A percentile compares a stretch with the other conserved stretches of the same genome.
Conservation (phyloP, 1,139 yeast species). For the Magnusiomyces tetraspermus region DNA sequence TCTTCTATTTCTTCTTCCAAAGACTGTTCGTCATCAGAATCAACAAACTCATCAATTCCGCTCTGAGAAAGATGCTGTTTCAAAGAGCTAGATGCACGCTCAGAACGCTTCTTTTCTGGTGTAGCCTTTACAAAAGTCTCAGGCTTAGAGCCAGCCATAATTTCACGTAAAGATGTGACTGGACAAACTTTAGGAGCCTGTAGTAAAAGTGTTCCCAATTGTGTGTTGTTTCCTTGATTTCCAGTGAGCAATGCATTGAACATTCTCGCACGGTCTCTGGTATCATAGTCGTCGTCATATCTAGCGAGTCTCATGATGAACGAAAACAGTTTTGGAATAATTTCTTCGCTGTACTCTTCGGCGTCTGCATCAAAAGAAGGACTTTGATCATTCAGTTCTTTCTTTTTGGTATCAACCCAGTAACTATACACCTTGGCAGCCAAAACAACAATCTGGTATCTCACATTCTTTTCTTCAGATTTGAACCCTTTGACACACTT, state of each 20-base stretch:
- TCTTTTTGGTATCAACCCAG: slow-evolving; percentile 36
- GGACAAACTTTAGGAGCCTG: slow-evolving; percentile 71
- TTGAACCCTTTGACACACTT: slow-evolving; percentile 47
- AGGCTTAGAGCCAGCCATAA: slow-evolving; percentile 7
- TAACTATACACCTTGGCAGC: slow-evolving; percentile 65
- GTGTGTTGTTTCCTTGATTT: slow-evolving; percentile 29
- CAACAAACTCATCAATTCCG: background rate
- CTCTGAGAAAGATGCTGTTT: background rate
- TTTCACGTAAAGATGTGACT: slow-evolving; percentile 20
- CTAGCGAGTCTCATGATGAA: slow-evolving; percentile 56
- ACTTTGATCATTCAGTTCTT: slow-evolving; percentile 12
- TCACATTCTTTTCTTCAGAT: slow-evolving; percentile 46
- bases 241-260: slow-evolving; percentile 42
- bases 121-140: background rate
- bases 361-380: background rate
- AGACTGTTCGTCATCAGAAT: slow-evolving; percentile 12
- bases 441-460: slow-evolving; percentile 62
- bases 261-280: slow-evolving; percentile 79
- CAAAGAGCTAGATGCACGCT: background rate
- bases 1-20: background rate
- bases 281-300: slow-evolving; percentile 68
- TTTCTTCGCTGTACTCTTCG: slow-evolving; percentile 20
- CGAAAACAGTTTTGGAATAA: slow-evolving; percentile 48
- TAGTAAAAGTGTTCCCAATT: slow-evolving; percentile 62
- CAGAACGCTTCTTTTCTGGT: background rate